phyloP scores from a whole-genome alignment of 192 early-diverging fungal species.

The Cetraspora pellucida region DNA sequence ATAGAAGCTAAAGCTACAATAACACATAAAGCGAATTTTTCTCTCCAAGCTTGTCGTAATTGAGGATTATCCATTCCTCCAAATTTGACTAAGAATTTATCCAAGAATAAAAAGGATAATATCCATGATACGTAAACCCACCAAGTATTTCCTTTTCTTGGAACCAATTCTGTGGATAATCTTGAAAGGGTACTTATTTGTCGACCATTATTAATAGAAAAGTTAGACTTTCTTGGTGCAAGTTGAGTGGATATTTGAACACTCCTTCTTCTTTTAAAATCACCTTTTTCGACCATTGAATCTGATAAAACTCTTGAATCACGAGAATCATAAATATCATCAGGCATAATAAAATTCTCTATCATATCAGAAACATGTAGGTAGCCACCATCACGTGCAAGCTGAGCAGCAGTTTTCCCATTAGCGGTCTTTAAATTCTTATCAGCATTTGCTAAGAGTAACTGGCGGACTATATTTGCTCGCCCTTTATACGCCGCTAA shows the following conservation, averaged over 20 bases:
- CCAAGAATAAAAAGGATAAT: background rate
- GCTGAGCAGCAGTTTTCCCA: conserved; percentile 38
- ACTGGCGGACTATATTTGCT: conserved; percentile 38
- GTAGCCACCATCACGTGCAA: conserved; percentile 42
- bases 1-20: conserved; percentile 46
- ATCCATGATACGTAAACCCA: conserved; percentile 12
- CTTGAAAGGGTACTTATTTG: background rate
- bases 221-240: background rate
- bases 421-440: conserved; percentile 37
- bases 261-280: background rate
- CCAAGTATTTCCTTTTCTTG: background rate
- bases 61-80: background rate
- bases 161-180: background rate
- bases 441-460: conserved; percentile 38
- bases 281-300: background rate
- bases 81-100: background rate
- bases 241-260: background rate
- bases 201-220: background rate
- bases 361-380: conserved; percentile 40
- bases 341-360: conserved; percentile 26
- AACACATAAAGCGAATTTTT: conserved; percentile 56
- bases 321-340: background rate
- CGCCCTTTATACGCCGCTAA: conserved; percentile 44
- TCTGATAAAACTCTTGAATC: background rate
- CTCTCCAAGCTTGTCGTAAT: conserved; percentile 55